phyloP scores from a whole-genome alignment of 371 early-diverging fungal genomes.

The Rhizopus microsporus region DNA sequence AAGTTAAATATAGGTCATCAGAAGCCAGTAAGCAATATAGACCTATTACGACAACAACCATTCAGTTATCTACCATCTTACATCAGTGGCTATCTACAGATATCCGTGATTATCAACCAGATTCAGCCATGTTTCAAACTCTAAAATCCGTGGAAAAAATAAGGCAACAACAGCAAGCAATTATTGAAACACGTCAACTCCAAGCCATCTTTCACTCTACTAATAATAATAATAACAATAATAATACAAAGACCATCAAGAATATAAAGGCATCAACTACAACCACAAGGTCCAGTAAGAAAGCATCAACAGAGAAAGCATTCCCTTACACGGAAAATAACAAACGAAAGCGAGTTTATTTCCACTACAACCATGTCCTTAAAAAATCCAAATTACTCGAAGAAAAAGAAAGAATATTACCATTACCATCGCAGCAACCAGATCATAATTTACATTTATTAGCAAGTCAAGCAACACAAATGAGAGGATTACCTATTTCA shows the following conservation, averaged over 20 bases:
- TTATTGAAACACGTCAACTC: constrained; percentile 43
- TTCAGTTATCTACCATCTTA: constrained; percentile 2
- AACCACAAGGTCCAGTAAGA: no score
- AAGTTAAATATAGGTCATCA: background rate
- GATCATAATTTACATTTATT: constrained; percentile 37
- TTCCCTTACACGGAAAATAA: background rate
- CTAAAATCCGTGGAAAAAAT: constrained; percentile 12
- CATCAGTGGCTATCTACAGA: constrained; percentile 19
- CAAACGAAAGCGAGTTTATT: background rate
- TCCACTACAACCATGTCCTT: background rate
- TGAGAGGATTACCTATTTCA: constrained; percentile 31
- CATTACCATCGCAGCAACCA: constrained; percentile 5
- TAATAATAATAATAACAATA: constrained; percentile 9
- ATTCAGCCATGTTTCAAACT: background rate
- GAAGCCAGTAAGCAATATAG: background rate
- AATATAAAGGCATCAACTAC: no score
- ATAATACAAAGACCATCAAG: constrained; percentile 1
- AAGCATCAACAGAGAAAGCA: background rate
- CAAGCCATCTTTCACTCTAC: constrained; percentile 14
- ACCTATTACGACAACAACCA: constrained; percentile 3
- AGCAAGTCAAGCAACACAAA: constrained; percentile 46
- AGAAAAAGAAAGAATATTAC: background rate
- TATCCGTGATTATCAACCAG: background rate
- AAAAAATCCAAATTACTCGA: background rate
- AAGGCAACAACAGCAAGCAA: constrained; percentile 43